Conservation (phyloP, 73 alveolate species). For the Effrenium voratum region DNA sequence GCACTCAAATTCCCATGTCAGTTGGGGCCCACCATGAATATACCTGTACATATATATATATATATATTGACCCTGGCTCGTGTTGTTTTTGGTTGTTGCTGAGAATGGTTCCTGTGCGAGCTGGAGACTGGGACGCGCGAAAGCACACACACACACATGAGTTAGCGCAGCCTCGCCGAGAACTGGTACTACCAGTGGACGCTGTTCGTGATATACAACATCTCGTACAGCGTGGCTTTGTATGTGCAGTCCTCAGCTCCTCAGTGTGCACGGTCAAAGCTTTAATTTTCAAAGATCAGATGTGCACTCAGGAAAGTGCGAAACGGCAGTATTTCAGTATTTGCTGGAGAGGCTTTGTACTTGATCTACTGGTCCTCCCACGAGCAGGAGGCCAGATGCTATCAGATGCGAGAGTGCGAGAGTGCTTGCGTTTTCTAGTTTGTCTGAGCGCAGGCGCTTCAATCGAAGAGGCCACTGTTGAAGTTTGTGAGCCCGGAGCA, state of each 20-base stretch:
- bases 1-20: too few relatives aligned
- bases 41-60: too few relatives aligned
- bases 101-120: too few relatives aligned
- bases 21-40: too few relatives aligned
- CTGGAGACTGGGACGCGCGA: too few relatives aligned
- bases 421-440: neutral
- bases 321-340: neutral
- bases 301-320: neutral
- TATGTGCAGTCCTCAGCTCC: neutral
- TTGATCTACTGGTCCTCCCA: constrained; percentile 92
- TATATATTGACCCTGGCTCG: too few relatives aligned
- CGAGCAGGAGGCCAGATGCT: constrained; percentile 80
- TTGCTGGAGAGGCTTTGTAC: constrained; percentile 37
- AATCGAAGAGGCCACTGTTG: constrained; percentile 81
- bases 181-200: constrained; percentile 93
- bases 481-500: constrained; percentile 51
- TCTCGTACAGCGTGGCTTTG: constrained; percentile 93
- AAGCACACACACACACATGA: too few relatives aligned
- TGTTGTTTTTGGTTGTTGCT: too few relatives aligned
- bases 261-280: too few relatives aligned
- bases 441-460: constrained; percentile 27
- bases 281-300: too few relatives aligned
- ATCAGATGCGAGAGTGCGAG: neutral
- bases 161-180: constrained; percentile 9
- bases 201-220: constrained; percentile 83